Evolutionary conservation across 495 filamentous ascomycete genomes (phyloP).

Genomic region (Schizothecium vesticola): DNA sequence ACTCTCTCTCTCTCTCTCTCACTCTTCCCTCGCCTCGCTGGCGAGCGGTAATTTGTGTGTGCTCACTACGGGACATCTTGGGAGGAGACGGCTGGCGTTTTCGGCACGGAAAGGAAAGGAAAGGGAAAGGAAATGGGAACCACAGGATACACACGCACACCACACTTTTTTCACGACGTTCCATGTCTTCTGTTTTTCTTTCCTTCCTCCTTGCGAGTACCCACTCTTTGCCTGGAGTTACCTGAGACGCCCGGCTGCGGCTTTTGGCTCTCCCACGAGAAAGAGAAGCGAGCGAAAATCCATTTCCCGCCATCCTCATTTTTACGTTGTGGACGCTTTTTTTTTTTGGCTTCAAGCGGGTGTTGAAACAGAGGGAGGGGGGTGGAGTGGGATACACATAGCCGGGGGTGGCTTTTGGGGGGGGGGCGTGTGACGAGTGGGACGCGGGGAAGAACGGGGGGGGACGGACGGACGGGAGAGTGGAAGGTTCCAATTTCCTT

Average conservation of each 20-base stretch:
- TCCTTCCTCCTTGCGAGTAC: neutral
- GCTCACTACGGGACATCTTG: neutral
- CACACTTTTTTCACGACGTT: neutral
- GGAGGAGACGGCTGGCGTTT: constrained; percentile 1
- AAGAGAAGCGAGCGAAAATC: too few species aligned
- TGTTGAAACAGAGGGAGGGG: neutral
- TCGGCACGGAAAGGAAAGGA: neutral
- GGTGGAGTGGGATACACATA: neutral
- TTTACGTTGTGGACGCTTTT: neutral
- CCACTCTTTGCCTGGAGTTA: too few species aligned
- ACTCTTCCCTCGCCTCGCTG: neutral
- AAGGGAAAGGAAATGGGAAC: neutral
- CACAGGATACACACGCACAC: neutral
- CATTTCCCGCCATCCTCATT: neutral
- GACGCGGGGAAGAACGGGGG: neutral
- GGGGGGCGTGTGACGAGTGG: neutral
- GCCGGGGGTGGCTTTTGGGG: neutral
- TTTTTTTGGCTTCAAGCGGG: neutral
- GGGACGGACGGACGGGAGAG: neutral
- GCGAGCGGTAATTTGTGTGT: neutral
- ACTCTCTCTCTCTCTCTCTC: neutral
- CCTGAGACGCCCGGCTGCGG: too few species aligned
- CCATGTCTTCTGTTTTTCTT: neutral
- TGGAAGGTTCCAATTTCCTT: neutral
- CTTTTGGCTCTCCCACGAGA: too few species aligned